Conservation (phyloP, 2,329 filamentous ascomycete genomes). For the Hymenoscyphus fraxineus region DNA sequence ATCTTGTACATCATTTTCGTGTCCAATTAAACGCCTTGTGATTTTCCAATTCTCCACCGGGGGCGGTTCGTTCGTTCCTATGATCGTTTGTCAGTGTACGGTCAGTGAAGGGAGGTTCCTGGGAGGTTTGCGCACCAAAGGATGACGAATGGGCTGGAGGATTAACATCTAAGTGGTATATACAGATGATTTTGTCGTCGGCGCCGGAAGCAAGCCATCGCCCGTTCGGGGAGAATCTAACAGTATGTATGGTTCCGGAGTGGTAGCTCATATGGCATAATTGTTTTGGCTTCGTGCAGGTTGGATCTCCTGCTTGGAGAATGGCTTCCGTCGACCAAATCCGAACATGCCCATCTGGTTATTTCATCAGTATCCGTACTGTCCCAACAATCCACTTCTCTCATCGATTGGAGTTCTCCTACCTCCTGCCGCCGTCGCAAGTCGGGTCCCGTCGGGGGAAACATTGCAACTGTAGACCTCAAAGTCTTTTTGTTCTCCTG, state of each 20-base stretch:
- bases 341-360: slow-evolving; percentile 83
- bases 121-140: slow-evolving; percentile 58
- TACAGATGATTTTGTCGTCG: slow-evolving; percentile 98
- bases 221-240: slow-evolving; percentile 92
- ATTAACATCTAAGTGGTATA: slow-evolving; percentile 80
- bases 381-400: slow-evolving; percentile 7
- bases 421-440: slow-evolving; percentile 93
- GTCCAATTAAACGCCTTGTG: slow-evolving; percentile 84
- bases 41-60: slow-evolving; percentile 98
- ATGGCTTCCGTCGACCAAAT: slow-evolving; percentile 98
- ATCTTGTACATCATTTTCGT: slow-evolving; percentile 98
- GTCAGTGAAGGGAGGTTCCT: neutral
- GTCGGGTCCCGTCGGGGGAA: slow-evolving; percentile 84
- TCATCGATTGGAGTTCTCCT: slow-evolving; percentile 34
- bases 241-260: slow-evolving; percentile 93
- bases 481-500: slow-evolving; percentile 94
- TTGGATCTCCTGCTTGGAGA: slow-evolving; percentile 69
- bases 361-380: slow-evolving; percentile 23
- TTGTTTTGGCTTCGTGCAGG: slow-evolving; percentile 78
- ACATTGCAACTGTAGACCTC: slow-evolving; percentile 98
- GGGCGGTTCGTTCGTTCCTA: slow-evolving; percentile 77
- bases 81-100: neutral
- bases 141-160: slow-evolving; percentile 71
- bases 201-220: slow-evolving; percentile 95
- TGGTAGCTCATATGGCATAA: slow-evolving; percentile 98